Percentiles rank a stretch among this genome's conserved stretches.
phyloP scores from a whole-genome alignment of 163 green algal species.

The Chlorella variabilis region DNA sequence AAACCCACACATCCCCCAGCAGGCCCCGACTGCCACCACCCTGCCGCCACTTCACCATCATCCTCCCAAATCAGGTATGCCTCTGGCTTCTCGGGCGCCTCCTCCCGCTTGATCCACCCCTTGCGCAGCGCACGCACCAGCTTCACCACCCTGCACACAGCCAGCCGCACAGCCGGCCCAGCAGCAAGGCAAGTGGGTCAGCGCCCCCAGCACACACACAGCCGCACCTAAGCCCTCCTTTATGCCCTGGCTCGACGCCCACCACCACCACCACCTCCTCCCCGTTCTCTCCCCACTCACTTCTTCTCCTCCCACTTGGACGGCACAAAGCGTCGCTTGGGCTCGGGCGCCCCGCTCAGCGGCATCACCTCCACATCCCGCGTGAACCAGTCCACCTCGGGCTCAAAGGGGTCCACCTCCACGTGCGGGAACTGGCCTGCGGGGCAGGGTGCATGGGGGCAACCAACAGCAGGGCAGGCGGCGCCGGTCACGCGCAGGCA shows the following conservation, averaged over 20 bases:
- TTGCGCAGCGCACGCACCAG: conserved; percentile 93
- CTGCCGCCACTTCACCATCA: conserved; percentile 77
- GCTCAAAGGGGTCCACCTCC: conserved; percentile 86
- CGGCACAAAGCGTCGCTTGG: conserved; percentile 96
- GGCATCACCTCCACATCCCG: conserved; percentile 80
- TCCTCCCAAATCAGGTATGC: conserved; percentile 96
- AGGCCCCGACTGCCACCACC: too few relatives aligned
- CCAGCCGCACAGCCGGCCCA: not conserved
- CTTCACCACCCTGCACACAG: conserved; percentile 84
- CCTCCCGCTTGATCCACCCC: conserved; percentile 79
- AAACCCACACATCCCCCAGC: too few relatives aligned
- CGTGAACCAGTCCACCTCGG: conserved; percentile 92
- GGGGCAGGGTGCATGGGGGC: not conserved
- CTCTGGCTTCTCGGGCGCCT: conserved; percentile 51
- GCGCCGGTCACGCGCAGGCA: too few relatives aligned
- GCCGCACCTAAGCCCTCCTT: too few relatives aligned
- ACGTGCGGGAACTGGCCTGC: conserved; percentile 89
- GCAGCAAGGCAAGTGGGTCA: too few relatives aligned
- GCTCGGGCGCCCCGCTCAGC: conserved; percentile 84
- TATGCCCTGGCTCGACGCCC: not conserved
- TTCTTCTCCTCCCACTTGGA: conserved; percentile 97
- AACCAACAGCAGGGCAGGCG: not conserved
- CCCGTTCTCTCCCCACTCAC: conserved; percentile 35
- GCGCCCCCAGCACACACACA: too few relatives aligned
- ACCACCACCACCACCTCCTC: not conserved